Conservation (phyloP, 495 filamentous ascomycete genomes). For the Penicillium lividum region DNA sequence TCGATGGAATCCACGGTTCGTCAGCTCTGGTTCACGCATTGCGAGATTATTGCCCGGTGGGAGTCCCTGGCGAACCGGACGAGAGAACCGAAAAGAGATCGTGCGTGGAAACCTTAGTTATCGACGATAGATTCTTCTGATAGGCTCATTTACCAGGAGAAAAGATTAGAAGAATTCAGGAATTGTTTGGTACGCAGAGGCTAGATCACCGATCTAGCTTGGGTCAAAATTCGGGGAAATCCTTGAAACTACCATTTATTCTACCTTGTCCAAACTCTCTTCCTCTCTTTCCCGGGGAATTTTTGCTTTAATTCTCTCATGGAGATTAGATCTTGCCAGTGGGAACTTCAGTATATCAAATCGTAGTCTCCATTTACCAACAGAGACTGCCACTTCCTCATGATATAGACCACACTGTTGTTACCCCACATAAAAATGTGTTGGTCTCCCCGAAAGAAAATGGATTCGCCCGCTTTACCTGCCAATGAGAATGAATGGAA, state of each 20-base stretch:
- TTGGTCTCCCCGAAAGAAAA: neutral
- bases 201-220: constrained; percentile 5
- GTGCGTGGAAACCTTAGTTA: constrained; percentile 1
- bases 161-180: neutral
- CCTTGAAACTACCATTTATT: neutral
- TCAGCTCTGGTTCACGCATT: constrained; percentile 11
- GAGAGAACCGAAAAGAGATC: constrained; percentile 19
- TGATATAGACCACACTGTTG: neutral
- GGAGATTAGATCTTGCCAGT: neutral
- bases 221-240: constrained; percentile 12
- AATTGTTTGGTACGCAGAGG: constrained; percentile 15
- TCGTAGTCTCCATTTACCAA: too few relatives aligned
- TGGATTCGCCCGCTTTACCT: constrained; percentile 8
- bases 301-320: neutral
- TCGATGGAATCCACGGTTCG: constrained; percentile 12
- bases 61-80: constrained; percentile 27
- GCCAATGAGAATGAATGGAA: constrained; percentile 22
- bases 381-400: neutral
- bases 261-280: neutral
- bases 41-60: constrained; percentile 13
- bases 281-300: neutral
- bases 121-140: neutral
- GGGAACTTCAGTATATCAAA: neutral
- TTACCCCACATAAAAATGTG: neutral
- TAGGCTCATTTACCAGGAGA: constrained; percentile 9